Conservation (phyloP, 805 yeast species). For the Metschnikowia drakensbergensis region DNA sequence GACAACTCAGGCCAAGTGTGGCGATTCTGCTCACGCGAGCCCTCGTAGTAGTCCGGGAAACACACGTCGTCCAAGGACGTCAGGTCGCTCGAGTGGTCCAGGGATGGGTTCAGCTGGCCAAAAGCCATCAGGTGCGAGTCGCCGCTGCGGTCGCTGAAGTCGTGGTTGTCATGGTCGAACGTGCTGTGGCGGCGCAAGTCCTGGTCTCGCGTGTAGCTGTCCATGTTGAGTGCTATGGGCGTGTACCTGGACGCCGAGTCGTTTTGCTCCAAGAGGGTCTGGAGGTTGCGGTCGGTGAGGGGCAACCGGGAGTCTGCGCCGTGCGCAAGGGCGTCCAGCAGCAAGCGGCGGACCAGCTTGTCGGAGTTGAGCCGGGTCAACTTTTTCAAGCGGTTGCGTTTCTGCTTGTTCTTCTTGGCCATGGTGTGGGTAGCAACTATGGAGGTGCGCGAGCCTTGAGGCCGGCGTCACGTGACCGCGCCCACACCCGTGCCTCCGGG, state of each 20-base stretch:
- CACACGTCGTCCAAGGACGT: slow-evolving; percentile 91
- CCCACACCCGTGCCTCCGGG: slow-evolving; percentile 20
- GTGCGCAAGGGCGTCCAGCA: not conserved
- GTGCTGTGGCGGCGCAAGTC: slow-evolving; percentile 7
- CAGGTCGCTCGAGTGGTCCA: slow-evolving; percentile 56
- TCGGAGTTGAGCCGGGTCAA: not conserved
- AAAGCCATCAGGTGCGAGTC: slow-evolving; percentile 28
- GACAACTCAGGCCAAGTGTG: slow-evolving; percentile 78
- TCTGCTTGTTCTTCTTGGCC: slow-evolving; percentile 13
- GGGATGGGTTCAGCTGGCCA: slow-evolving; percentile 59
- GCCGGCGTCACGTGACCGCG: not conserved
- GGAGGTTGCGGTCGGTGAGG: slow-evolving; percentile 37
- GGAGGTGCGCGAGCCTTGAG: not conserved
- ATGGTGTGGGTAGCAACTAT: slow-evolving; percentile 5
- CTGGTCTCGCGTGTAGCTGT: slow-evolving; percentile 33
- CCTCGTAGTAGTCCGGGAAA: slow-evolving; percentile 65
- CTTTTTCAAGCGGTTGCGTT: slow-evolving; percentile 7
- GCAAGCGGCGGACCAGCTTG: not conserved
- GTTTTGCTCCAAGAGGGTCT: slow-evolving; percentile 22
- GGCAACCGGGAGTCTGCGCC: slow-evolving; percentile 21
- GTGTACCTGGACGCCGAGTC: slow-evolving; percentile 16
- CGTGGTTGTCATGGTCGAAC: slow-evolving; percentile 12
- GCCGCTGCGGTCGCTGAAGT: slow-evolving; percentile 9
- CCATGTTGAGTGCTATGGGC: slow-evolving; percentile 39
- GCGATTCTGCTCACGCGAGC: slow-evolving; percentile 20